A percentile compares a stretch with the other conserved stretches of the same genome.
phyloP scores from a whole-genome alignment of 495 filamentous ascomycete species.

The Diplogelasinospora grovesii region DNA sequence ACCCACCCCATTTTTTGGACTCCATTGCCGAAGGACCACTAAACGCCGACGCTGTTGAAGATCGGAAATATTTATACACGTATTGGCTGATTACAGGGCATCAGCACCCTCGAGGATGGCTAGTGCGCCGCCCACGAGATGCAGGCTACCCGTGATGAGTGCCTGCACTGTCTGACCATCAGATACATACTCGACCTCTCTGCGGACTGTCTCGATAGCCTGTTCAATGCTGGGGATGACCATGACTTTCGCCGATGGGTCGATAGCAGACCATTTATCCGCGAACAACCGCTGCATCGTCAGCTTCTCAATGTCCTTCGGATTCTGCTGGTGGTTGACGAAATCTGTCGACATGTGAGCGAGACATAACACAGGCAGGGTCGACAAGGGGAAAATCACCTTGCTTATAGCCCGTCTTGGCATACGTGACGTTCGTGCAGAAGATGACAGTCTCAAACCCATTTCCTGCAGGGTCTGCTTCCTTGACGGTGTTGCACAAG shows the following conservation, averaged over 20 bases:
- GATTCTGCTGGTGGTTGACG: conserved; percentile 66
- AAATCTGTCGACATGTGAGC: conserved; percentile 47
- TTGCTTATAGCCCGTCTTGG: conserved; percentile 57
- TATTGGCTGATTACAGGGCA: conserved; percentile 21
- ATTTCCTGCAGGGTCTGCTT: conserved; percentile 29
- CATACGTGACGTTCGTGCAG: conserved; percentile 81
- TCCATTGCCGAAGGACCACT: no score
- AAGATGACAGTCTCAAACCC: conserved; percentile 80
- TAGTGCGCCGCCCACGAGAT: conserved; percentile 55
- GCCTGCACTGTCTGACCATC: conserved; percentile 33
- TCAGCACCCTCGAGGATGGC: conserved; percentile 39
- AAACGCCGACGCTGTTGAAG: no score
- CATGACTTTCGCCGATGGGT: conserved; percentile 50
- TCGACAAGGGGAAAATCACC: conserved; percentile 16
- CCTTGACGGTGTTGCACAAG: conserved; percentile 49
- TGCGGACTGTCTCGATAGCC: conserved; percentile 62
- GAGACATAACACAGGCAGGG: conserved; percentile 19
- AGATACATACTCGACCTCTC: conserved; percentile 28
- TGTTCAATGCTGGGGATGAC: conserved; percentile 80
- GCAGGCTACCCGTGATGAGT: conserved; percentile 56
- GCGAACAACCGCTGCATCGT: conserved; percentile 71
- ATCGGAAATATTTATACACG: no score
- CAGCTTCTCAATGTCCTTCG: conserved; percentile 57
- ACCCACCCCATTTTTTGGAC: no score
- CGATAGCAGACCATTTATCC: conserved; percentile 62